Evolutionary conservation across 148 eudicot species (phyloP).

Genomic region (Polygonum maritimum): DNA sequence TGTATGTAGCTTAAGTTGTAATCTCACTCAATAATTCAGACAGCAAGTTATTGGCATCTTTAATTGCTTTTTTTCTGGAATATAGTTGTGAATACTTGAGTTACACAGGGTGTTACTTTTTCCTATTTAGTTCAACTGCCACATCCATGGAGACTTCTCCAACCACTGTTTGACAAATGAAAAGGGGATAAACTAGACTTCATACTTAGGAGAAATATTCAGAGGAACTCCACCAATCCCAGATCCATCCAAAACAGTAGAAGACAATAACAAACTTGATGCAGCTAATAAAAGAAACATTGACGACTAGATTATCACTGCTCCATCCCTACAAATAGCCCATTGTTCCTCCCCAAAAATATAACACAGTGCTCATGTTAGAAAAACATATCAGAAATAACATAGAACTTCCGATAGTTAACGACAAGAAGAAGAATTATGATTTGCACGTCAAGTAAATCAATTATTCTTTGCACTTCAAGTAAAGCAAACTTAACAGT

Average conservation of each 20-base stretch:
- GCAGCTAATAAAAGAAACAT: background rate
- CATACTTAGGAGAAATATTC: background rate
- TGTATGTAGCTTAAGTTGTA: background rate
- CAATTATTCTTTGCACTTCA: background rate
- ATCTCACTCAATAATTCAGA: too few species aligned
- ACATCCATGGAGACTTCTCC: background rate
- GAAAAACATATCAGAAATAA: background rate
- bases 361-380: background rate
- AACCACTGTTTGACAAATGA: background rate
- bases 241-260: background rate
- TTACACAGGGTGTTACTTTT: background rate
- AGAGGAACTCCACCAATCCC: background rate
- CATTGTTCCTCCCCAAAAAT: background rate
- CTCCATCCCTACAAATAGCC: background rate
- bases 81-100: background rate
- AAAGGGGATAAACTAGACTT: background rate
- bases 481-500: background rate
- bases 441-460: background rate
- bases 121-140: background rate
- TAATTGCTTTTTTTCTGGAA: background rate
- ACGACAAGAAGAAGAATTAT: background rate
- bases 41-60: background rate
- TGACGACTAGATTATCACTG: background rate
- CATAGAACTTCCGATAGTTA: background rate
- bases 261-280: background rate